A percentile compares a stretch with the other conserved stretches of the same genome.
These are phyloP conservation scores for Boletus vermiculosoides DNA, from an alignment of 768 basidiomycete species.

Conservation along the genomic window DNA sequence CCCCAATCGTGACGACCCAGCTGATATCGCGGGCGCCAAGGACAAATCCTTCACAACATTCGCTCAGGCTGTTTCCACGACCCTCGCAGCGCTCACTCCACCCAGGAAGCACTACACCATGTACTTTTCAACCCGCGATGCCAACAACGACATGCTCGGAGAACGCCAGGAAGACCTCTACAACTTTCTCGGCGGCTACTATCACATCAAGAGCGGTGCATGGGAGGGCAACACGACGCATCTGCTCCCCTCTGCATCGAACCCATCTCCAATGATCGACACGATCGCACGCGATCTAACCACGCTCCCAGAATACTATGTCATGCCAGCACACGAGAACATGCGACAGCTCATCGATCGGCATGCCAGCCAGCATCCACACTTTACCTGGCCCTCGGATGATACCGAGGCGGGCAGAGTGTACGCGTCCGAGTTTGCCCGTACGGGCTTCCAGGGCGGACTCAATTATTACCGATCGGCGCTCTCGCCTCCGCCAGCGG, in stretches of 20 bases:
- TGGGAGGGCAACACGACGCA: constrained; percentile 44
- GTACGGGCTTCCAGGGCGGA: constrained; percentile 64
- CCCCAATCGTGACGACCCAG: constrained; percentile 1
- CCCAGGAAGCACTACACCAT: constrained; percentile 57
- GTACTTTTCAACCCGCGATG: constrained; percentile 48
- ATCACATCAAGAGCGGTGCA: constrained; percentile 58
- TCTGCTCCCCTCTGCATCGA: constrained; percentile 35
- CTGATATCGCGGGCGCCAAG: constrained; percentile 1
- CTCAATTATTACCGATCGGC: constrained; percentile 53
- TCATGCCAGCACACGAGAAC: constrained; percentile 53
- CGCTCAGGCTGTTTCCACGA: constrained; percentile 3
- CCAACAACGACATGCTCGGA: constrained; percentile 44
- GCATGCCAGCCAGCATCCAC: constrained; percentile 31
- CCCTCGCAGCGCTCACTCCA: constrained; percentile 42
- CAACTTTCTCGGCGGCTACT: constrained; percentile 25
- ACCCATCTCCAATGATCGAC: constrained; percentile 19
- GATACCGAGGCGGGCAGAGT: constrained; percentile 41
- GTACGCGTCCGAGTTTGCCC: constrained; percentile 47
- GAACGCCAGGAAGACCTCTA: constrained; percentile 17
- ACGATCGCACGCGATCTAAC: constrained; percentile 36
- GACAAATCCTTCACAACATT: constrained; percentile 12
- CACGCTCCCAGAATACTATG: constrained; percentile 55
- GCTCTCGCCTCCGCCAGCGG: constrained; percentile 30
- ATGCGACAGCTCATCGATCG: constrained; percentile 50
- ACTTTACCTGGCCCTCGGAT: constrained; percentile 46